Conservation (phyloP, 1,284 basidiomycete genomes). For the Papiliotrema laurentii region DNA sequence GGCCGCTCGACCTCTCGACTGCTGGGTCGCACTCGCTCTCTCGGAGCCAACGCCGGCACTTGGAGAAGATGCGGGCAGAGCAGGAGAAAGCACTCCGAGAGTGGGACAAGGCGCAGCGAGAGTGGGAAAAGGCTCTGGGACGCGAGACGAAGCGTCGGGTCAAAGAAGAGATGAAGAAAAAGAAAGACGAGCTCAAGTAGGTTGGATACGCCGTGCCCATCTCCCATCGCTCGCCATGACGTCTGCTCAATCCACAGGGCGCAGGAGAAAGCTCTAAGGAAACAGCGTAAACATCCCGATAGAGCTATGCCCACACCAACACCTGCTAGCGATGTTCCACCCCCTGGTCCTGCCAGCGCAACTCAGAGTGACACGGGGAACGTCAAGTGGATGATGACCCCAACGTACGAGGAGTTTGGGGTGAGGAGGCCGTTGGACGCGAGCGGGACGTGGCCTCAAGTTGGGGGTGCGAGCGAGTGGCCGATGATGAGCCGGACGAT, state of each 20-base stretch:
- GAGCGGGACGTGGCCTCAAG: constrained; percentile 7
- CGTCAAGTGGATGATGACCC: constrained; percentile 19
- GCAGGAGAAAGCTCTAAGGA: constrained; percentile 10
- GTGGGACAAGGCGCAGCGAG: constrained; percentile 11
- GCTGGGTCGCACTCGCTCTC: neutral
- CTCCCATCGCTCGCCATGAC: neutral
- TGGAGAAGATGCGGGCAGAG: constrained; percentile 5
- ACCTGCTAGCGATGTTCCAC: neutral
- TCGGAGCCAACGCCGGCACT: constrained; percentile 2
- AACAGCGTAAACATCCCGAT: constrained; percentile 11
- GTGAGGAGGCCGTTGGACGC: constrained; percentile 20
- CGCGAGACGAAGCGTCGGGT: constrained; percentile 8
- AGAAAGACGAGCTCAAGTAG: constrained; percentile 11
- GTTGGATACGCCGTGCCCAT: no score
- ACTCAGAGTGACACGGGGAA: neutral
- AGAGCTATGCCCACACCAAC: constrained; percentile 6
- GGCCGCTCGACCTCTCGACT: neutral
- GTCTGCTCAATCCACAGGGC: constrained; percentile 1
- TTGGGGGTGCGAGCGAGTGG: constrained; percentile 15
- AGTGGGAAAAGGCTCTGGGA: constrained; percentile 7
- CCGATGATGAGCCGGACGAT: constrained; percentile 31
- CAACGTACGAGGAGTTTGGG: constrained; percentile 22
- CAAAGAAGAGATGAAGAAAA: constrained; percentile 9
- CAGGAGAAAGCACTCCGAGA: constrained; percentile 12
- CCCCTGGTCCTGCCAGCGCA: neutral